Percentiles rank a stretch among this genome's conserved stretches.
These are phyloP conservation scores for Rhodotorula taiwanensis DNA, from an alignment of 768 basidiomycete species.

Conservation along the genomic window DNA sequence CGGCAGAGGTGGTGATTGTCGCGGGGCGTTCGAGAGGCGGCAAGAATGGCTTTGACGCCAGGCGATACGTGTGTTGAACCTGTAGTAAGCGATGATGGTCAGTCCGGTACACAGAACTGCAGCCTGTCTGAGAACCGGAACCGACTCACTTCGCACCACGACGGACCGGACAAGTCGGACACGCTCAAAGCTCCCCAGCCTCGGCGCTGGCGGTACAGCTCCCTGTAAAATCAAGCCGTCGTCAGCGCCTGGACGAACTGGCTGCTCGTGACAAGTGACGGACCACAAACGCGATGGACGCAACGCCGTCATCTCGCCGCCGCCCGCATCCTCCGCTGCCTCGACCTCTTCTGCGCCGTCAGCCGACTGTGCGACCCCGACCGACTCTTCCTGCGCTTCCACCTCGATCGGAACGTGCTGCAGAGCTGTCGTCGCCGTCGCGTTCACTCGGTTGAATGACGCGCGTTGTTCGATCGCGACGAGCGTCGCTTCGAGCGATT, in stretches of 20 bases:
- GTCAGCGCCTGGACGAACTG: neutral
- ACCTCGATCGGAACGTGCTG: neutral
- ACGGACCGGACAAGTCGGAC: constrained; percentile 13
- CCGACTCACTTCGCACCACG: constrained; percentile 25
- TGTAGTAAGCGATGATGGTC: neutral
- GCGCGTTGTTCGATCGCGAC: neutral
- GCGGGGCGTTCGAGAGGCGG: constrained; percentile 20
- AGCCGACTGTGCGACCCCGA: no score
- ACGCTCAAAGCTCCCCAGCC: constrained; percentile 24
- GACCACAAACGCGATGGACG: neutral
- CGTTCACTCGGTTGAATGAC: neutral
- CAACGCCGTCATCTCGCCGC: neutral
- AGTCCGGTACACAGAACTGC: neutral
- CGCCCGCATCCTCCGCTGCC: neutral
- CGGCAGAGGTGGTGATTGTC: constrained; percentile 10
- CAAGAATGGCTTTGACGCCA: constrained; percentile 17
- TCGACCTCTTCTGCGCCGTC: neutral
- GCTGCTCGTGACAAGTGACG: no score
- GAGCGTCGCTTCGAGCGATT: constrained; percentile 3
- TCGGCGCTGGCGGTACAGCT: constrained; percentile 13
- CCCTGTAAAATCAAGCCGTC: neutral
- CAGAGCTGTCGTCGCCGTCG: neutral
- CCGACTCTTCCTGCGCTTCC: neutral
- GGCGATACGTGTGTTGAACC: constrained; percentile 32
- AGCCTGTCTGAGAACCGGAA: neutral